Evolutionary conservation across 2,329 filamentous ascomycete species (phyloP).

Genomic region (Lasiodiplodia theobromae): DNA sequence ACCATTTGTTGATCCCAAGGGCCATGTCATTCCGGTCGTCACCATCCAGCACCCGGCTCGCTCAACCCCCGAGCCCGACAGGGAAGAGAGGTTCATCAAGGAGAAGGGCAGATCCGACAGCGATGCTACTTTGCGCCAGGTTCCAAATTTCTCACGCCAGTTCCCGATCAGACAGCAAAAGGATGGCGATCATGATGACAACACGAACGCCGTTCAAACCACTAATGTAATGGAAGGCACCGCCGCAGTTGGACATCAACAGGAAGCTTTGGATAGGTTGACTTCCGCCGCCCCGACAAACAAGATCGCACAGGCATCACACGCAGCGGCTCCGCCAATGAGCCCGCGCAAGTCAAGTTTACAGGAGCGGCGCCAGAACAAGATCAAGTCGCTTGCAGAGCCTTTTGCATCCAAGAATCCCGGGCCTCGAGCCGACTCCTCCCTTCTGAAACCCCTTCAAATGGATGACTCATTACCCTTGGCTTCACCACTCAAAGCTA

Average conservation of each 20-base stretch:
- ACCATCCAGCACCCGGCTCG: slow-evolving; percentile 26
- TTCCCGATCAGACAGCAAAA: slow-evolving; percentile 38
- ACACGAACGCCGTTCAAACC: slow-evolving; percentile 11
- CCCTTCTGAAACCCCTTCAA: slow-evolving; percentile 6
- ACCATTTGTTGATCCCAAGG: slow-evolving; percentile 48
- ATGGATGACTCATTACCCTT: slow-evolving; percentile 9
- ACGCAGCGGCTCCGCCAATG: background rate
- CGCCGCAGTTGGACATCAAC: slow-evolving; percentile 12
- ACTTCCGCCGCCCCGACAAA: background rate
- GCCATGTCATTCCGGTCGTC: slow-evolving; percentile 46
- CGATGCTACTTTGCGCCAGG: slow-evolving; percentile 23
- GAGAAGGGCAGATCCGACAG: slow-evolving; percentile 28
- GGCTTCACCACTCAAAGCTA: slow-evolving; percentile 24
- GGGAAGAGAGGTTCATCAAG: slow-evolving; percentile 4
- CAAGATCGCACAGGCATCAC: background rate
- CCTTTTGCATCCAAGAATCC: slow-evolving; percentile 1
- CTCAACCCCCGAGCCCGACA: slow-evolving; percentile 6
- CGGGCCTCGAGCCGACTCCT: slow-evolving; percentile 10
- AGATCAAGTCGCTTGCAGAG: slow-evolving; percentile 22
- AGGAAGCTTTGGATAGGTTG: slow-evolving; percentile 12
- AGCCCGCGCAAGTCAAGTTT: slow-evolving; percentile 19
- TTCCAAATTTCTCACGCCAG: slow-evolving; percentile 46
- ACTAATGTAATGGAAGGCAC: slow-evolving; percentile 27
- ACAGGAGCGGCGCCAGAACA: slow-evolving; percentile 28
- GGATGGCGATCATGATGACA: slow-evolving; percentile 33